Evolutionary conservation across 768 basidiomycete species (phyloP), one percentile per base, ranked within the genome.

Genomic region (Rossbeevera mucosa): DNA sequence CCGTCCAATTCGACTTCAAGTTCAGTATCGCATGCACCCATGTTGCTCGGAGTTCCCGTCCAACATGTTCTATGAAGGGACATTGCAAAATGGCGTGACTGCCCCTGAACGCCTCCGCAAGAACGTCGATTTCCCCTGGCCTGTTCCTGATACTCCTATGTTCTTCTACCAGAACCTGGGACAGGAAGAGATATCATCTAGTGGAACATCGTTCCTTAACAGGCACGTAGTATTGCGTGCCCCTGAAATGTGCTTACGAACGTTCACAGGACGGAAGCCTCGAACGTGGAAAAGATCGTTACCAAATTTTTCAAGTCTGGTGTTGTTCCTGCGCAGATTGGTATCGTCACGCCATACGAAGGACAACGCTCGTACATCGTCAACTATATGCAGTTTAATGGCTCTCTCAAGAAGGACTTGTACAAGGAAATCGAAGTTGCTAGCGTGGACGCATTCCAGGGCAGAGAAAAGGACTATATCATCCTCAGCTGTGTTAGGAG

Each of bases 21-120:
- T 99, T 25, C 96, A 99, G 71, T 99, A 99, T 66, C 94, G 96
- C 70, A 99, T 99, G 96, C 96, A 99, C 68, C 96, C 96, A 7
- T 98, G 95, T 69, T 77, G 98, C 48, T 98, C 96, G 41, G 94
- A 98, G 72, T 99, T 99, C 76, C 95, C 96, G 2, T 95, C 93
- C 53, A 99, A 99, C 72, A 99, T 99, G 96, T 98, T 99, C 76
- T 99, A 99, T 70, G 96, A 99, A 67, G 96, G 96, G 21, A 95
- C 95, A 0, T 72, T 99, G 24, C 96, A 99, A 72, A 99, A 99
- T 67, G 96, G 96, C 68, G 96, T 99, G 49, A 99, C 96, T 11
- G 96, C 96, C 14, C 96, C 96, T 4, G 96, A 99, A 69, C 83
- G 96, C 36, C 75, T 99, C 57, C 80, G 94, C 73, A 97, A 95